Evolutionary conservation across 2,329 filamentous ascomycete species (phyloP).

Genomic region (Aspergillus calidoustus): DNA sequence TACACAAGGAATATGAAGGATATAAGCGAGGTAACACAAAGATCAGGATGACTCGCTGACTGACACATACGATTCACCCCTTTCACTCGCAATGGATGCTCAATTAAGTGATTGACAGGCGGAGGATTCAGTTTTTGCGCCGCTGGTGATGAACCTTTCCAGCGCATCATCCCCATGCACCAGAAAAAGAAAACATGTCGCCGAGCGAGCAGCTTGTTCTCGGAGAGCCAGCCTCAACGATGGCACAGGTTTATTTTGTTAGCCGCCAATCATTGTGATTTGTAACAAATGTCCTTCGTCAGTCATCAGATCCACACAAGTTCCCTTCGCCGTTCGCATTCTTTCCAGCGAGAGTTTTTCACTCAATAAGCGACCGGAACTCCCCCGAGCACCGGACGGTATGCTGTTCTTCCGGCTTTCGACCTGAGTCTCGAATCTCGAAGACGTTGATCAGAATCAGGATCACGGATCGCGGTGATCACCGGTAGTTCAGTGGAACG

Average conservation of each 20-base stretch:
- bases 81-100: conserved; percentile 11
- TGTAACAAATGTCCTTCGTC: not conserved
- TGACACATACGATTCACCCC: not conserved
- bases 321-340: not conserved
- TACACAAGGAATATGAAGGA: conserved; percentile 1
- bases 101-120: not conserved
- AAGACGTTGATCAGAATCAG: conserved; percentile 8
- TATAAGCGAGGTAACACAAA: conserved; percentile 9
- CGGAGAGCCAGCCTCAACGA: not conserved
- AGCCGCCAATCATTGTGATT: not conserved
- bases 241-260: not conserved
- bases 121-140: not conserved
- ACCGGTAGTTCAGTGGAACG: not conserved
- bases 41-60: not conserved
- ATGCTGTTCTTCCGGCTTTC: not conserved
- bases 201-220: not conserved
- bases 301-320: not conserved
- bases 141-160: not conserved
- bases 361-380: not conserved
- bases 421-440: conserved; percentile 10
- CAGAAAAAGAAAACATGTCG: conserved; percentile 10
- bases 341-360: not conserved
- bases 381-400: conserved; percentile 1
- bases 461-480: conserved; percentile 14
- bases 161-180: conserved; percentile 5